phyloP scores from a whole-genome alignment of 2,329 filamentous ascomycete species.

The Botryotinia narcissicola region DNA sequence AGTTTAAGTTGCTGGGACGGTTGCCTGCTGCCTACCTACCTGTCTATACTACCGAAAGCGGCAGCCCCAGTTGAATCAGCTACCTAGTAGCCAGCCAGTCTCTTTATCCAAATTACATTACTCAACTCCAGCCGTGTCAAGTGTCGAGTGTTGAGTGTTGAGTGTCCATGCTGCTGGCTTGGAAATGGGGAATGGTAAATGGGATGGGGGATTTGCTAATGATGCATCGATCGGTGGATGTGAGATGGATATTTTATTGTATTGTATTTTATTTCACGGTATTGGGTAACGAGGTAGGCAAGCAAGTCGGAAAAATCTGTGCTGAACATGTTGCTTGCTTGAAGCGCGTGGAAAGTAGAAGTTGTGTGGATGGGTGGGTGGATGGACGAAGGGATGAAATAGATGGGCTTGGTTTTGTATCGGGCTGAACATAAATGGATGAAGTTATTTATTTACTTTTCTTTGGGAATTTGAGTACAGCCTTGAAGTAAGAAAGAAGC shows the following conservation, averaged over 20 bases:
- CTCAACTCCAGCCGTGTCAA: background rate
- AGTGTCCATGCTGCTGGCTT: background rate
- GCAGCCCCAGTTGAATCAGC: background rate
- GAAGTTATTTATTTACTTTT: background rate
- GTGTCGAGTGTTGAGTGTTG: background rate
- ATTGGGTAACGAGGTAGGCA: background rate
- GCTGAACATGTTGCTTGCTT: background rate
- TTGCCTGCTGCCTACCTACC: constrained; percentile 11
- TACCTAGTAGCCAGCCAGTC: background rate
- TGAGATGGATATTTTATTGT: background rate
- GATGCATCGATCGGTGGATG: background rate
- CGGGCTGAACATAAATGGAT: background rate
- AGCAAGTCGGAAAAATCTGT: background rate
- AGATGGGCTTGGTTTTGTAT: background rate
- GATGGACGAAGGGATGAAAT: background rate
- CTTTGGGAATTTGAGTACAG: background rate
- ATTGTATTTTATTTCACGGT: background rate
- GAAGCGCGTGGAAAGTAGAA: background rate
- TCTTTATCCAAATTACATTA: constrained; percentile 1
- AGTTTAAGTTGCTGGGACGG: background rate
- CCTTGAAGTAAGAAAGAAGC: background rate
- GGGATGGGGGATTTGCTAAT: too few species aligned
- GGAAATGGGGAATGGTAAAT: too few species aligned
- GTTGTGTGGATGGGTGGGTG: background rate
- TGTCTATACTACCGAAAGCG: background rate